These are phyloP conservation scores for Urtica urens DNA, from an alignment of 306 rosid genomes.

Conservation along the genomic window DNA sequence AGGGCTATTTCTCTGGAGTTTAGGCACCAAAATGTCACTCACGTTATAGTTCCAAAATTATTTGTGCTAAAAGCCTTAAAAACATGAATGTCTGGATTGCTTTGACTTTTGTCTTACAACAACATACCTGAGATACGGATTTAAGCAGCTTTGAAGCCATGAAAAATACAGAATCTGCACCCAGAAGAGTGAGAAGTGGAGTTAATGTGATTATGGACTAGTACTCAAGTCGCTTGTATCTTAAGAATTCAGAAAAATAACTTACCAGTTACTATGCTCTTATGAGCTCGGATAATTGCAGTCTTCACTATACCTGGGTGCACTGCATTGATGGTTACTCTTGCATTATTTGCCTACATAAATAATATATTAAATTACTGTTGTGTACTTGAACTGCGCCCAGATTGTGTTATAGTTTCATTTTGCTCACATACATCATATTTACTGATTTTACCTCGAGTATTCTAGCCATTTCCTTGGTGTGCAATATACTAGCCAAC, in stretches of 20 bases:
- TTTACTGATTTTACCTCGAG: conserved; percentile 40
- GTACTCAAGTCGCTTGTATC: neutral
- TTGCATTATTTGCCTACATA: conserved; percentile 63
- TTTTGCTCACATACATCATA: too few relatives aligned
- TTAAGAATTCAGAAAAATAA: neutral
- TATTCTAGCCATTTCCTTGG: conserved; percentile 65
- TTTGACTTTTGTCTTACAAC: neutral
- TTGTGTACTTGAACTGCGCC: neutral
- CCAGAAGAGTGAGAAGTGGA: neutral
- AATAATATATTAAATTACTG: neutral
- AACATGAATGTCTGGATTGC: neutral
- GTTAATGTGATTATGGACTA: neutral
- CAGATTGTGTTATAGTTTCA: neutral
- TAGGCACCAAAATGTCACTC: too few relatives aligned
- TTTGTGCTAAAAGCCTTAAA: too few relatives aligned
- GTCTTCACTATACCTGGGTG: conserved; percentile 94
- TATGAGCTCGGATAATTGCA: conserved; percentile 70
- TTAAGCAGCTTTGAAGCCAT: conserved; percentile 78
- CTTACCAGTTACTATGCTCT: conserved; percentile 61
- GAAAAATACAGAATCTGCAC: conserved; percentile 79
- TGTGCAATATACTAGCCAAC: conserved; percentile 72
- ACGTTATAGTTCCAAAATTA: too few relatives aligned
- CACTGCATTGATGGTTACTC: conserved; percentile 72
- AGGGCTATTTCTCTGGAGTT: too few relatives aligned
- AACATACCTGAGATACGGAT: conserved; percentile 60